Base-by-base conservation (phyloP, 2,329 filamentous ascomycete species). In the Colletotrichum sp. region DNA sequence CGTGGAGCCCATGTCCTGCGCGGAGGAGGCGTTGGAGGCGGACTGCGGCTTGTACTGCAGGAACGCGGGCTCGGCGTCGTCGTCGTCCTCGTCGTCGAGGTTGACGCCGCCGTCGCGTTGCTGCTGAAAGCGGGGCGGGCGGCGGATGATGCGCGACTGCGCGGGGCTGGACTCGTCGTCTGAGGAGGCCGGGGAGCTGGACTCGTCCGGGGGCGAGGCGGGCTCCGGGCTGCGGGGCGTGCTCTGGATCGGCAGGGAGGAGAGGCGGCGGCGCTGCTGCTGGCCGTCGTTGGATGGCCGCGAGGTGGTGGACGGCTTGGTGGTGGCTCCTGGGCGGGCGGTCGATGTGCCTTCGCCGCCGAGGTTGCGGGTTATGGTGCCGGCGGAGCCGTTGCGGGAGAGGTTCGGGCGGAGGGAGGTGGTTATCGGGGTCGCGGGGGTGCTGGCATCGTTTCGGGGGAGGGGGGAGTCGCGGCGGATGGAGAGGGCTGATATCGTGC, bases 21-120 rank as follows among this genome's bases (percentile, higher is more conserved):
- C 83, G 3, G 84, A 83, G 9, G 81, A 49, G 18, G 44, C 18
- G 44, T 49, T 80, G 77, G 82, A 83, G 72, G 81, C 82, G 39
- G 83, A 81, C 34, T 81, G 79, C 49, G 83, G 80, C 70, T 86
- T 86, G 79, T 88, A 88, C 0, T 87, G 89, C 34, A 90, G 83
- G 79, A 92, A 92, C 0, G 90, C 90, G 1, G 90, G 90, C 78
- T 91, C 90, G 4, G 85, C 91, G 3, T 91, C 89, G n/a, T 91
- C 90, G 21, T 91, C 90, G 24, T 85, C 88, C 15, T 84, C 84
- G 34, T 86, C 77, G 34, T 76, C 79, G 30, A 78, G 75, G 28
- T 76, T 75, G 39, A 59, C 57, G 6, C 65, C 55, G 6, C 65
- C 78, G 34, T 78, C 77, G 10, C 73, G 77, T 34, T 81, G 78